Base-by-base conservation (phyloP, 1,139 yeast genomes). In the Scheffersomyces quercinus region DNA sequence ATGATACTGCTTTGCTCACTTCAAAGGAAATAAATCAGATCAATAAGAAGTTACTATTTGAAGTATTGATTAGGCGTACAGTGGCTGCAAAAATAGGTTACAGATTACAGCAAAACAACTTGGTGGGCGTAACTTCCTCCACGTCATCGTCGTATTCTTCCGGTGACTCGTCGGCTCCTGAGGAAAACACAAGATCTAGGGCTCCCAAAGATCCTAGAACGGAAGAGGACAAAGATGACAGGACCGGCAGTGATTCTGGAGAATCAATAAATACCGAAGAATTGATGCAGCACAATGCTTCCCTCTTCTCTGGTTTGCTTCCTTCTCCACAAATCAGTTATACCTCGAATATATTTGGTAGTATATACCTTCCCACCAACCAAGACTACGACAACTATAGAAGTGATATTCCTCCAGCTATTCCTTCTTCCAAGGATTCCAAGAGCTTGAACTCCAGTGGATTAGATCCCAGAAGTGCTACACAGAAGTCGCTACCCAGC, bases 71-170 rank as follows among this genome's bases (percentile, higher is more conserved):
- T 13, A 59, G 79, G 42, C 55, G 77, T 46, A 74, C 77, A 1
- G 53, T 73, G 49, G 73, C 77, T 35, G 79, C 77, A 3, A 74
- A 74, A 54, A 61, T 74, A 13, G 70, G 59, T 2, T 74, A 64
- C 49, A 52, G 79, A 36, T 56, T 71, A 40, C 53, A 51, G 29
- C 62, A 62, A 35, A 51, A 52, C 38, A 36, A 38, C 7, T 12
- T 41, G 45, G 51, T 11, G 3, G 14, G 41, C 5, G 29, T n/a
- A 10, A 34, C 43, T 12, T 35, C 46, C 5, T 33, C 36, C 12
- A 10, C 44, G 1, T 43, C 49, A 8, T 29, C 45, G 2, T 29
- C 39, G 12, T 32, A 43, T 6, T 11, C 20, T 26, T 14, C 46
- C 7, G 6, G 38, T 14, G 29, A 43, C 7, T 11, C 20, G 13